Conservation (phyloP, 2,329 filamentous ascomycete genomes). For the Ophiostoma populinum region DNA sequence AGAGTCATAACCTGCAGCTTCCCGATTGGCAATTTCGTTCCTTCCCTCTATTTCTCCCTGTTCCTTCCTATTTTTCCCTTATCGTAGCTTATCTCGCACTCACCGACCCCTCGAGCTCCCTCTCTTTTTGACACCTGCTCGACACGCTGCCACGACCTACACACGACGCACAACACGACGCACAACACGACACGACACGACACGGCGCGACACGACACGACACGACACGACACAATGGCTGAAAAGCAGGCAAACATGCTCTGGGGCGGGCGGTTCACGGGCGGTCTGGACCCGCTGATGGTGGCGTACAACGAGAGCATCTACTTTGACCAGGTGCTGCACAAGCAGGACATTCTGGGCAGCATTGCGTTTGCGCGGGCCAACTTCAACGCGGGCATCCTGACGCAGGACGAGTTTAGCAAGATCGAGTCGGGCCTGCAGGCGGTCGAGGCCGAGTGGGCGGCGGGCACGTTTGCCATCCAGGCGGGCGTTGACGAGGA, state of each 20-base stretch:
- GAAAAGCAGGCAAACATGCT: constrained; percentile 23
- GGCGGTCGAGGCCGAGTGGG: constrained; percentile 37
- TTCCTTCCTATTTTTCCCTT: no score
- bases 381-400: constrained; percentile 58
- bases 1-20: no score
- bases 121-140: no score
- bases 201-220: no score
- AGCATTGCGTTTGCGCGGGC: constrained; percentile 68
- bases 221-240: constrained; percentile 8
- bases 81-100: no score
- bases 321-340: constrained; percentile 60
- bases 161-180: no score
- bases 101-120: no score
- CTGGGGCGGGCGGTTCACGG: constrained; percentile 36
- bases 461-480: constrained; percentile 30
- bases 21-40: no score
- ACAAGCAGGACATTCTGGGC: constrained; percentile 65
- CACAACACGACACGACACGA: no score
- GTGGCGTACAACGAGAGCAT: constrained; percentile 69
- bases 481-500: constrained; percentile 36
- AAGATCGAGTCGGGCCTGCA: constrained; percentile 57
- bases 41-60: no score
- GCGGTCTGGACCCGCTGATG: constrained; percentile 75
- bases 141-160: no score
- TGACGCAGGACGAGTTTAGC: constrained; percentile 54